Evolutionary conservation across 495 filamentous ascomycete species (phyloP).

Genomic region (Neurospora hispaniola): DNA sequence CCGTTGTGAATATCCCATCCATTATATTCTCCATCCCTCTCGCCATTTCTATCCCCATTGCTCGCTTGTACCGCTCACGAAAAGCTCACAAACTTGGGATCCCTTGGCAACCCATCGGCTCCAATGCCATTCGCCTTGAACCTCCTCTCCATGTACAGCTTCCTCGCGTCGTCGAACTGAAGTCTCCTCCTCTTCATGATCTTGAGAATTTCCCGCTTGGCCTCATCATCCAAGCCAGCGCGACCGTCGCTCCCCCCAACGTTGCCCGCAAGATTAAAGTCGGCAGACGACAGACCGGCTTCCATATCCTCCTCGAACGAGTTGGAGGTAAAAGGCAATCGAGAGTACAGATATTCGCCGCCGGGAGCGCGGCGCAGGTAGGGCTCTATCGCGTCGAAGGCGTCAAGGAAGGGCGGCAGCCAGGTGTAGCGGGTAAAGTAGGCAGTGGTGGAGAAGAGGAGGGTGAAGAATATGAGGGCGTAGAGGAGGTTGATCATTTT

Average conservation of each 20-base stretch:
- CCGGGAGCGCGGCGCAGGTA: conserved; percentile 35
- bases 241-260: conserved; percentile 64
- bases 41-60: not conserved
- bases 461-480: conserved; percentile 50
- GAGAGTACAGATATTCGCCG: conserved; percentile 55
- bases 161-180: conserved; percentile 82
- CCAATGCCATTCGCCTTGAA: conserved; percentile 83
- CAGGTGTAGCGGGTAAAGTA: conserved; percentile 74
- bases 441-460: conserved; percentile 51
- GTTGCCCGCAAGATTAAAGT: conserved; percentile 74
- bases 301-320: conserved; percentile 65
- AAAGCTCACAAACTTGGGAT: conserved; percentile 93
- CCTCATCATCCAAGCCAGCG: conserved; percentile 65
- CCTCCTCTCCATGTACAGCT: conserved; percentile 70
- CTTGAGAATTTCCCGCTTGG: conserved; percentile 66
- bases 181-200: conserved; percentile 78
- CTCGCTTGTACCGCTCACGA: conserved; percentile 37
- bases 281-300: conserved; percentile 66
- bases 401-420: conserved; percentile 51
- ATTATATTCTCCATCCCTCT: not conserved
- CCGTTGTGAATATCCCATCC: not conserved
- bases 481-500: conserved; percentile 69
- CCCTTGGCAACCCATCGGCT: conserved; percentile 74
- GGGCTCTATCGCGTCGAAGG: conserved; percentile 18
- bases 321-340: conserved; percentile 52